Conservation (phyloP, 139 green algal species). For the Volvox reticuliferus region DNA sequence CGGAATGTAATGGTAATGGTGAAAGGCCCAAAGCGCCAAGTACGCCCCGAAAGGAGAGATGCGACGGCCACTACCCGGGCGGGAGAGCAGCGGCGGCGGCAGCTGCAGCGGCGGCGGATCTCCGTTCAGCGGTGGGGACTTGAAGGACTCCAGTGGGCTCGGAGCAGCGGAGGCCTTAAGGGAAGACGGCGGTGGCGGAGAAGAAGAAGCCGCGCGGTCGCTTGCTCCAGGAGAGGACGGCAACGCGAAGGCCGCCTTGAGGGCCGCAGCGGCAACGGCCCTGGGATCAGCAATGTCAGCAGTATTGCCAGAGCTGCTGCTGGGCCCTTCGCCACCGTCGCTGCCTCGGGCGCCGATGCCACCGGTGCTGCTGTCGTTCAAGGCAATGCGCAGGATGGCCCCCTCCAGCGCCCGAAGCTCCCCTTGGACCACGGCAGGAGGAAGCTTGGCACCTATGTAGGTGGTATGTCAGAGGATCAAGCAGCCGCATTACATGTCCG, state of each 20-base stretch:
- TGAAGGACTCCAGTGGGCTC: not conserved
- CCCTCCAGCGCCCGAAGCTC: not conserved
- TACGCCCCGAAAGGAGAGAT: not conserved
- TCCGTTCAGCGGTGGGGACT: not conserved
- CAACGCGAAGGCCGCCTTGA: not conserved
- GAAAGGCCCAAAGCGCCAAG: not conserved
- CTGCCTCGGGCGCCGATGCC: not conserved
- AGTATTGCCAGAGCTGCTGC: not conserved
- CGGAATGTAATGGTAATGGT: constrained; percentile 5
- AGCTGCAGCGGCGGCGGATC: not conserved
- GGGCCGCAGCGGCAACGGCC: not conserved
- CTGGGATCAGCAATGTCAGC: not conserved
- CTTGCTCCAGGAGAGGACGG: not conserved
- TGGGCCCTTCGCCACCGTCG: not conserved
- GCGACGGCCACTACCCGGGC: not conserved
- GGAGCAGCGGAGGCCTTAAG: not conserved
- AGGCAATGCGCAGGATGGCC: not conserved
- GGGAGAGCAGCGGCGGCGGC: not conserved
- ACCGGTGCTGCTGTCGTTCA: not conserved
- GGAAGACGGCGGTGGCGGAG: not conserved
- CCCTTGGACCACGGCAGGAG: not conserved
- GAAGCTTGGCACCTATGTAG: constrained; percentile 14
- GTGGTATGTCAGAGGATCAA: not conserved
- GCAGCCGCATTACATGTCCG: too few species aligned
- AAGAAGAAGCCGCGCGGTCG: not conserved